Evolutionary conservation across 257 asterid genomes (phyloP), one percentile per base, ranked within the genome.

Genomic region (Solanum phureja): DNA sequence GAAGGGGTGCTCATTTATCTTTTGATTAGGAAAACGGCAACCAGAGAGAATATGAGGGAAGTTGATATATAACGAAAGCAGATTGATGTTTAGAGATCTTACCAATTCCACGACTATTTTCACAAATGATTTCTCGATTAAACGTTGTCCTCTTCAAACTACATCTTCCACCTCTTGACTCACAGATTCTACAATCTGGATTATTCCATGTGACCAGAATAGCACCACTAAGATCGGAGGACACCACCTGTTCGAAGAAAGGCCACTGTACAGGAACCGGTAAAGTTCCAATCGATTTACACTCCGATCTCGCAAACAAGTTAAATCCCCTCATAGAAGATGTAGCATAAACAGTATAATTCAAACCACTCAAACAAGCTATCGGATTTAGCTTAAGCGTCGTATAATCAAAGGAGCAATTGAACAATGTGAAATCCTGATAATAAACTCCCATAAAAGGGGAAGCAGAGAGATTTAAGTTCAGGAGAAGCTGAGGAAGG

Each of bases 261-360:
- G 87, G 86, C 97, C 92, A 86, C 88, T 69, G 87, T 34, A 93
- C 94, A 5, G 97, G 95, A 69, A 92, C 97, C 31, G 92, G 82
- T 87, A 94, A 87, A 76, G 90, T 87, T 9, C 87, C 62, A 13
- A 94, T 58, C 87, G 46, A 35, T 13, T 31, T 73, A 82, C 97
- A 94, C 44, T 66, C 83, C 1, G 92, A 24, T 87, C 83, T 90
- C 71, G 60, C 3, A 44, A 92, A 49, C 88, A 88, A 89, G 21
- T 88, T 18, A 27, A 62, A 31, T 5, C 86, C 85, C 23, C 90
- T 88, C 35, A 4, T 52, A 0, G 90, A 33, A 10, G 95, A 90
- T 6, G 94, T 88, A n/a, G 98, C 98, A 14, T 92, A 66, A 5
- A 94, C 91, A 0, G 91, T 86, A 87, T 89, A 90, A n/a, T 71